These are phyloP conservation scores for Emmonsiellopsis sp. DNA, from an alignment of 2,329 filamentous ascomycete genomes.

Conservation along the genomic window DNA sequence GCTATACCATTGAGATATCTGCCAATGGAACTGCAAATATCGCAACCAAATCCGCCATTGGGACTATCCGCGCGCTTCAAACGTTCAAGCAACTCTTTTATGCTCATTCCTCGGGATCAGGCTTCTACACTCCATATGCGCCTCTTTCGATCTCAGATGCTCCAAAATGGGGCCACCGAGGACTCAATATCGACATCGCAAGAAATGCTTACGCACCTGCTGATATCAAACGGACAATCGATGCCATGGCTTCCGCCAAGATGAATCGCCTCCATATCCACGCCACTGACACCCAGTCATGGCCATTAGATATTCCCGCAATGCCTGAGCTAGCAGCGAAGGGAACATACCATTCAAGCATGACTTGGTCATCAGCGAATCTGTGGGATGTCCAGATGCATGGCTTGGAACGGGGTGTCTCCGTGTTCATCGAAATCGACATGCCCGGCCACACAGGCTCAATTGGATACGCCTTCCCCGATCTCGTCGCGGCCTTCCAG, in stretches of 20 bases:
- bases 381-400: slow-evolving; percentile 61
- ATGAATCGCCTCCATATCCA: slow-evolving; percentile 44
- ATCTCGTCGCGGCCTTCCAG: slow-evolving; percentile 59
- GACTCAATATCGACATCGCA: slow-evolving; percentile 69
- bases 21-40: slow-evolving; percentile 14
- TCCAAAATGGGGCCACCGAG: slow-evolving; percentile 68
- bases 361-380: slow-evolving; percentile 60
- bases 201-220: slow-evolving; percentile 60
- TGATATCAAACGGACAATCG: slow-evolving; percentile 66
- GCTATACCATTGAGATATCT: slow-evolving; percentile 17
- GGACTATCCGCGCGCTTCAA: slow-evolving; percentile 18
- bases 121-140: slow-evolving; percentile 58
- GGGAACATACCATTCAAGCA: slow-evolving; percentile 60
- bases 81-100: slow-evolving; percentile 23
- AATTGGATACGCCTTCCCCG: slow-evolving; percentile 58
- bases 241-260: slow-evolving; percentile 52
- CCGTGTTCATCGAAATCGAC: slow-evolving; percentile 68
- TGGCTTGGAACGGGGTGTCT: slow-evolving; percentile 58
- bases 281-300: slow-evolving; percentile 40
- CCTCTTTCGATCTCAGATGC: slow-evolving; percentile 64
- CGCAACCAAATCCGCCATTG: slow-evolving; percentile 16
- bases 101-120: slow-evolving; percentile 13
- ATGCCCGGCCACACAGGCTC: slow-evolving; percentile 71
- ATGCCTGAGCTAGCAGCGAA: slow-evolving; percentile 63
- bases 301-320: slow-evolving; percentile 39